A percentile compares a stretch with the other conserved stretches of the same genome.
Evolutionary conservation across 768 basidiomycete species (phyloP).

Genomic region (Tulasnella calospora): DNA sequence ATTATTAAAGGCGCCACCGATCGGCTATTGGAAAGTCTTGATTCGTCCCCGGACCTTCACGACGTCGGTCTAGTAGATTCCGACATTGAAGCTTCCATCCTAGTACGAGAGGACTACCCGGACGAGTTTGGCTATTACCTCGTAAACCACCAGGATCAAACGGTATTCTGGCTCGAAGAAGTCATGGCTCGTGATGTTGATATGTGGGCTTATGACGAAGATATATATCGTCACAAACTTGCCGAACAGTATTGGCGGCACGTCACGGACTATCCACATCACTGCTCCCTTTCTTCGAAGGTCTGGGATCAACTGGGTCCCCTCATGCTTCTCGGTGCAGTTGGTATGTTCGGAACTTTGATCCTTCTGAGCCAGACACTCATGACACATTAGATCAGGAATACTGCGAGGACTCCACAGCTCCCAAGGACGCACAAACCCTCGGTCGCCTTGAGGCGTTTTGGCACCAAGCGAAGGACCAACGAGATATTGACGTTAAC

Average conservation of each 20-base stretch:
- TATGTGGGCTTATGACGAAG: not conserved
- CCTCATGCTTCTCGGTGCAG: not conserved
- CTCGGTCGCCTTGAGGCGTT: not conserved
- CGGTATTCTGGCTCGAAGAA: conserved; percentile 8
- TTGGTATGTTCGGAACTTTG: not conserved
- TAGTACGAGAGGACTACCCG: not conserved
- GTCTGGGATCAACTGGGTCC: not conserved
- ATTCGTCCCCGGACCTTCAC: not conserved
- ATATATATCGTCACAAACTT: not conserved
- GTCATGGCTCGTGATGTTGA: not conserved
- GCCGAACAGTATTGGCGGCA: not conserved
- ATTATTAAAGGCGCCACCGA: not conserved
- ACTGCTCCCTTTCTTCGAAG: too few relatives aligned
- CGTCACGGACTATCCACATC: not conserved
- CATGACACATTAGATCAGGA: not conserved
- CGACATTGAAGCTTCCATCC: not conserved
- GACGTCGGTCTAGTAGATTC: not conserved
- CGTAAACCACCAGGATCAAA: not conserved
- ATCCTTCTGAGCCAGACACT: not conserved
- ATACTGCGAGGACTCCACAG: conserved; percentile 8
- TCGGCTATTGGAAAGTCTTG: not conserved
- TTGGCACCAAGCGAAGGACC: not conserved
- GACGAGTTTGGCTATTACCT: not conserved
- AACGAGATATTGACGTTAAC: not conserved
- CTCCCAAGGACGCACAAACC: not conserved